Evolutionary conservation across 1,284 basidiomycete species (phyloP).

Genomic region (Rhodofomes roseus): DNA sequence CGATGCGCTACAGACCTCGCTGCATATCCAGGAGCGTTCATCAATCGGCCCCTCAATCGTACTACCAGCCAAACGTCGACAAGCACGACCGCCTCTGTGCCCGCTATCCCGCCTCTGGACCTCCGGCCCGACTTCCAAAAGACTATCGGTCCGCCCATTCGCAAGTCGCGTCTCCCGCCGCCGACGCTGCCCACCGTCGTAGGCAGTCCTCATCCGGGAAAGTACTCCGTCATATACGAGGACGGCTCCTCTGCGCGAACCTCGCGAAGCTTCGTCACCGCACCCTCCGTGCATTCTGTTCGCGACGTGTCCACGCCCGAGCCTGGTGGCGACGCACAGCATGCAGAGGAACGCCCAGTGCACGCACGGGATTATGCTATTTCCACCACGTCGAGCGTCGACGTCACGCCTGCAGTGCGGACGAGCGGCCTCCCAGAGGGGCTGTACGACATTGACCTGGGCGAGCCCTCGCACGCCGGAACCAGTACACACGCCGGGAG

Average conservation of each 20-base stretch:
- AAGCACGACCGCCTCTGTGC: conserved; percentile 37
- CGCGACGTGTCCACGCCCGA: conserved; percentile 10
- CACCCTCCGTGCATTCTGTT: conserved; percentile 36
- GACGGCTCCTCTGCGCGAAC: conserved; percentile 40
- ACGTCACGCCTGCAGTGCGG: conserved; percentile 7
- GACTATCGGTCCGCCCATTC: conserved; percentile 33
- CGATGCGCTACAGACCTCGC: background rate
- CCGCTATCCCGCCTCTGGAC: conserved; percentile 54
- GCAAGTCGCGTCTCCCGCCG: conserved; percentile 28
- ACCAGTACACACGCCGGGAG: background rate
- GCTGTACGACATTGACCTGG: conserved; percentile 18
- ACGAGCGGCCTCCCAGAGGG: conserved; percentile 16
- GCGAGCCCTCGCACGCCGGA: background rate
- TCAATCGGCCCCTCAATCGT: conserved; percentile 52
- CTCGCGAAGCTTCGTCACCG: conserved; percentile 56
- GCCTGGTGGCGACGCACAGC: background rate
- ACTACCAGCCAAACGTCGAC: conserved; percentile 56
- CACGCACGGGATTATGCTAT: conserved; percentile 10
- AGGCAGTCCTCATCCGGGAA: conserved; percentile 19
- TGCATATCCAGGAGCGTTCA: conserved; percentile 36
- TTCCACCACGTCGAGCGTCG: conserved; percentile 2
- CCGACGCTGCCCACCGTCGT: conserved; percentile 26
- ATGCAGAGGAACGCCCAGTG: background rate
- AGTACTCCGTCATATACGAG: conserved; percentile 37
- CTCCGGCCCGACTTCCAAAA: conserved; percentile 50